Base-by-base conservation (phyloP, 1,284 basidiomycete genomes). In the Austroboletus niveus region DNA sequence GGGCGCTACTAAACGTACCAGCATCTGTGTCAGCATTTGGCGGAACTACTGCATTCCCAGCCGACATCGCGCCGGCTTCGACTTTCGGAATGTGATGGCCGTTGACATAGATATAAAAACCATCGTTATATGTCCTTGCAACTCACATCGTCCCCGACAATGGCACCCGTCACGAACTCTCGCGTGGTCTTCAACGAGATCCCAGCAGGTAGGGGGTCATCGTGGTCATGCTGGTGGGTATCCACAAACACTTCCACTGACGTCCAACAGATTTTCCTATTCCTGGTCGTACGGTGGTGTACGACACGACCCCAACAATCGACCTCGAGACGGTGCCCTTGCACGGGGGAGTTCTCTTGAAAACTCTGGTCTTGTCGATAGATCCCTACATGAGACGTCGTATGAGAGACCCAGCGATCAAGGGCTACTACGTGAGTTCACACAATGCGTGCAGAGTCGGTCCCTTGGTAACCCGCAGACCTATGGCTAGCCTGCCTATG, bases 171-270 rank as follows among this genome's bases (percentile, higher is more conserved):
- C 1, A 54, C 35, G 5, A 66, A 63, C 22, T 45, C 52, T 39
- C 60, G 61, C 39, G 45, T 42, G 10, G 24, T 62, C 27, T 62
- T 61, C 22, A 57, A 64, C 27, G 55, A 66, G 30, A 29, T 63
- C n/a, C 61, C 64, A 11, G 35, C 45, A 3, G 55, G 61, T 55
- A 14, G 17, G 11, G 20, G 29, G 10, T 15, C 10, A 14, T n/a
- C 17, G 20, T 7, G 11, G 15, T 14, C 17, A n/a, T 38, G 11
- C 9, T 14, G 8, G 14, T 8, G 34, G 34, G 6, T 15, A 14
- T 35, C 8, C 27, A 27, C 14, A 4, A 11, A 34, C 32, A 34
- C 10, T 11, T 5, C 34, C 34, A 35, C 11, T 8, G 34, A 35
- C 11, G 11, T 20, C 12, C 6, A 30, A 35, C 27, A 61, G 69